Evolutionary conservation across 192 early-diverging fungal species (phyloP).

Genomic region (Dimargaris verticillata): DNA sequence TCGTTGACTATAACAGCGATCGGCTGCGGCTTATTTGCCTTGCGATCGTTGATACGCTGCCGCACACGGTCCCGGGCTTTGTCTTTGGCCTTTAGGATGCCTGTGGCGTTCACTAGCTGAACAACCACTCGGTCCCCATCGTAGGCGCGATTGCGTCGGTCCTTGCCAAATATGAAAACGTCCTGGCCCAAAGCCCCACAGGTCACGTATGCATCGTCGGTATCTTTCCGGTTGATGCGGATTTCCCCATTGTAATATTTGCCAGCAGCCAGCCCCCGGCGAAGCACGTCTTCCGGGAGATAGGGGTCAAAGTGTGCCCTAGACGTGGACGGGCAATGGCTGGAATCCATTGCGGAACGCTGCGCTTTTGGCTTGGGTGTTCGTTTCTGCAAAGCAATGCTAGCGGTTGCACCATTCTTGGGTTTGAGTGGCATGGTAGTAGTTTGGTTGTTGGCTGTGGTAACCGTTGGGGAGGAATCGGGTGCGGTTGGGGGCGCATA

Average conservation of each 20-base stretch:
- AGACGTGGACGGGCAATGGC: too few relatives aligned
- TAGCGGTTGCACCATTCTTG: too few relatives aligned
- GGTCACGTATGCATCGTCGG: constrained; percentile 76
- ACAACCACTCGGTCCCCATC: constrained; percentile 84
- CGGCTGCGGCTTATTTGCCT: constrained; percentile 40
- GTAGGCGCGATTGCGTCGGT: constrained; percentile 69
- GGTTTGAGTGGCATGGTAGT: too few relatives aligned
- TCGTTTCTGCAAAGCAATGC: too few relatives aligned
- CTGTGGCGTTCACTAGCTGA: constrained; percentile 40
- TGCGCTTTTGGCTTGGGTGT: too few relatives aligned
- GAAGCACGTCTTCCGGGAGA: neutral
- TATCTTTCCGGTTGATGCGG: constrained; percentile 72
- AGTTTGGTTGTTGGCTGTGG: too few relatives aligned
- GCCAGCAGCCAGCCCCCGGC: constrained; percentile 8
- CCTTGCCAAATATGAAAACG: constrained; percentile 62
- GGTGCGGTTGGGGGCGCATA: too few relatives aligned
- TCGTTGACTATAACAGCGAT: too few relatives aligned
- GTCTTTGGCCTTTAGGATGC: constrained; percentile 19
- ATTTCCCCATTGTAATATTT: constrained; percentile 54
- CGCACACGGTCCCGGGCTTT: constrained; percentile 39
- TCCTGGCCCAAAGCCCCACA: constrained; percentile 43
- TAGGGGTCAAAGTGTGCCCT: too few relatives aligned
- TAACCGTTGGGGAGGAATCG: too few relatives aligned
- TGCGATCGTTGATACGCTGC: constrained; percentile 33
- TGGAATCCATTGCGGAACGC: too few relatives aligned